phyloP scores from a whole-genome alignment of 208 protist species.

The Acanthamoeba sp. region DNA sequence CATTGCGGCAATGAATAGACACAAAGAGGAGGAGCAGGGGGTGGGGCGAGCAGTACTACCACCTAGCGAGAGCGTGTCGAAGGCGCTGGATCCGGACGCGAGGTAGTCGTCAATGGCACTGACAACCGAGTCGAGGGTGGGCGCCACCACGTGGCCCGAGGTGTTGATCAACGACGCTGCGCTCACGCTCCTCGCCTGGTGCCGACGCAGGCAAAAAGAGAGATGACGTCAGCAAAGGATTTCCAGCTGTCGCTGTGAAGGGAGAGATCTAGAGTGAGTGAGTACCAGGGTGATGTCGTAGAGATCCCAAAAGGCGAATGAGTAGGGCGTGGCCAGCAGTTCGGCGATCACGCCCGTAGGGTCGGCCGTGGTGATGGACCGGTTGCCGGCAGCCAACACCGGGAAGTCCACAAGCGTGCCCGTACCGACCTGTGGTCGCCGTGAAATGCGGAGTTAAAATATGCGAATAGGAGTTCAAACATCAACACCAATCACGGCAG shows the following conservation, averaged over 20 bases:
- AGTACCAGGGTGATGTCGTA: not conserved
- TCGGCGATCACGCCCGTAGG: not conserved
- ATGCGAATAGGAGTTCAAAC: not conserved
- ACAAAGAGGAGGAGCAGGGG: not conserved
- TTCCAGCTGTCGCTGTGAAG: not conserved
- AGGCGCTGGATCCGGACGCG: not conserved
- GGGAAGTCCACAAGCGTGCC: not conserved
- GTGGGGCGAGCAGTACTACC: not conserved
- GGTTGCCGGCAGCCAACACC: not conserved
- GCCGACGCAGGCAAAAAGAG: not conserved
- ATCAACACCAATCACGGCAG: no score
- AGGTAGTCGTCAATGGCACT: not conserved
- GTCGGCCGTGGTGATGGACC: not conserved
- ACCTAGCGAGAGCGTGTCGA: not conserved
- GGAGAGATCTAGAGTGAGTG: not conserved
- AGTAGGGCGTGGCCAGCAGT: not conserved
- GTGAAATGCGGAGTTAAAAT: not conserved
- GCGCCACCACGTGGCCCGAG: not conserved
- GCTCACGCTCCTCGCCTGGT: not conserved
- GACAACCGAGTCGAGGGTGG: not conserved
- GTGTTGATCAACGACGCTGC: not conserved
- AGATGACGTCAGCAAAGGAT: no score
- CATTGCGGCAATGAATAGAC: not conserved
- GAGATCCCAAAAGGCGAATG: not conserved
- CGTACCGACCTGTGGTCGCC: not conserved